phyloP scores from a whole-genome alignment of 2,329 filamentous ascomycete genomes.

The Clarireedia monteithiana region DNA sequence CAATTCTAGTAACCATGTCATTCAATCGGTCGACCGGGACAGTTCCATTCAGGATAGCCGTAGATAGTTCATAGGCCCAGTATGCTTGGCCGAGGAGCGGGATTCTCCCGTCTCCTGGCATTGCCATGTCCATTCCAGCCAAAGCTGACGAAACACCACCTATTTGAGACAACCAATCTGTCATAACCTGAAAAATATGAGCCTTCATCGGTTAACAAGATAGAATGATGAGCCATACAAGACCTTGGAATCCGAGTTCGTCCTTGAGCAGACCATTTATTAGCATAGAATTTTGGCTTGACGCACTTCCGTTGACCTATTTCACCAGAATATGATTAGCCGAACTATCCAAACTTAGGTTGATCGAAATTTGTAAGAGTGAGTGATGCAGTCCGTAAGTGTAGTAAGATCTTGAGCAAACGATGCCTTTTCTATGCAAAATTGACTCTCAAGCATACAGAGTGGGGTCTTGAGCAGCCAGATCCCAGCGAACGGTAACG shows the following conservation, averaged over 20 bases:
- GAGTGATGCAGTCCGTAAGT: no score
- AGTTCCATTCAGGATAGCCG: slow-evolving; percentile 47
- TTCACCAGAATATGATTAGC: no score
- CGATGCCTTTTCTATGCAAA: not conserved
- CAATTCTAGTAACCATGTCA: slow-evolving; percentile 46
- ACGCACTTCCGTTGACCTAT: slow-evolving; percentile 51
- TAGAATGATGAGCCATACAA: slow-evolving; percentile 13
- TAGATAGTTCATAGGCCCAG: slow-evolving; percentile 48
- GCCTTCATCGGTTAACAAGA: not conserved
- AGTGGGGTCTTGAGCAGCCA: not conserved
- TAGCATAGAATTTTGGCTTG: slow-evolving; percentile 60
- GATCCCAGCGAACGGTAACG: not conserved
- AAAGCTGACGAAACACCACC: slow-evolving; percentile 51
- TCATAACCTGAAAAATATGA: slow-evolving; percentile 46
- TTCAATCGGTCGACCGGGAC: slow-evolving; percentile 49
- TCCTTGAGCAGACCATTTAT: slow-evolving; percentile 66
- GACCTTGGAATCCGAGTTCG: slow-evolving; percentile 64
- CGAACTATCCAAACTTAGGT: no score
- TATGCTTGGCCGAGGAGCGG: slow-evolving; percentile 45
- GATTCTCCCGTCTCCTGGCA: slow-evolving; percentile 53
- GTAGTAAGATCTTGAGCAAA: no score
- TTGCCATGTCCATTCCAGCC: slow-evolving; percentile 60
- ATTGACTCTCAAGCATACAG: no score
- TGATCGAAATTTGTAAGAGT: no score
- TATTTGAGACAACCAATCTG: slow-evolving; percentile 60